phyloP scores from a whole-genome alignment of 2,329 filamentous ascomycete species.

The Penicillium sp. region DNA sequence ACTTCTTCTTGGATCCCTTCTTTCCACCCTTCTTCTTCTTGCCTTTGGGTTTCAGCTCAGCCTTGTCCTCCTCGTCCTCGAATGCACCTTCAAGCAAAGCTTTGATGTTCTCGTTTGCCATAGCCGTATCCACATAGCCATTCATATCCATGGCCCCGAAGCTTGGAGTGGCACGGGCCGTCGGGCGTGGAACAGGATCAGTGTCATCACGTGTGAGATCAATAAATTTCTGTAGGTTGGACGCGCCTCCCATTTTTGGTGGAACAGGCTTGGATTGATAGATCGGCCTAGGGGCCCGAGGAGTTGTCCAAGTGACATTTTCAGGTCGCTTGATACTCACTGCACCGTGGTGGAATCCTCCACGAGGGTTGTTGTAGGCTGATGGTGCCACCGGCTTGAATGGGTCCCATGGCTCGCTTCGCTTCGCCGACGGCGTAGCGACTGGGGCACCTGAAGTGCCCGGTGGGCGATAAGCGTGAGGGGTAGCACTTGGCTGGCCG shows the following conservation, averaged over 20 bases:
- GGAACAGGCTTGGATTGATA: constrained; percentile 45
- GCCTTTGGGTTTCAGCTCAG: constrained; percentile 28
- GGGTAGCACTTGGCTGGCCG: constrained; percentile 10
- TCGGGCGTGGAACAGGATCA: constrained; percentile 41
- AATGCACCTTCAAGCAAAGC: constrained; percentile 45
- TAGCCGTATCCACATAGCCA: constrained; percentile 42
- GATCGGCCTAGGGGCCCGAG: constrained; percentile 44
- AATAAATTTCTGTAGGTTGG: constrained; percentile 40
- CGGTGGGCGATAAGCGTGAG: constrained; percentile 15
- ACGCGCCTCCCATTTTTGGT: constrained; percentile 33
- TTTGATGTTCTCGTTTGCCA: constrained; percentile 47
- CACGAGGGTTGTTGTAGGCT: constrained; percentile 28
- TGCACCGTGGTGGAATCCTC: constrained; percentile 20
- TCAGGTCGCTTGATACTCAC: constrained; percentile 44
- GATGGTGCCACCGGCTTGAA: constrained; percentile 35
- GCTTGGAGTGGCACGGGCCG: constrained; percentile 35
- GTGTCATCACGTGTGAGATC: constrained; percentile 45
- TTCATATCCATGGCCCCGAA: constrained; percentile 50
- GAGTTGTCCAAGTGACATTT: constrained; percentile 42
- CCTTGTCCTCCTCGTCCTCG: constrained; percentile 40
- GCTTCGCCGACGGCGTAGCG: constrained; percentile 19
- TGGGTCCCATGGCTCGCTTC: constrained; percentile 31
- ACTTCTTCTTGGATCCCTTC: constrained; percentile 7
- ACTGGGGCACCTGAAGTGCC: constrained; percentile 13
- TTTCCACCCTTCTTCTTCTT: constrained; percentile 28